These are phyloP conservation scores for Apiospora sp. DNA, from an alignment of 2,329 filamentous ascomycete species.

Conservation along the genomic window DNA sequence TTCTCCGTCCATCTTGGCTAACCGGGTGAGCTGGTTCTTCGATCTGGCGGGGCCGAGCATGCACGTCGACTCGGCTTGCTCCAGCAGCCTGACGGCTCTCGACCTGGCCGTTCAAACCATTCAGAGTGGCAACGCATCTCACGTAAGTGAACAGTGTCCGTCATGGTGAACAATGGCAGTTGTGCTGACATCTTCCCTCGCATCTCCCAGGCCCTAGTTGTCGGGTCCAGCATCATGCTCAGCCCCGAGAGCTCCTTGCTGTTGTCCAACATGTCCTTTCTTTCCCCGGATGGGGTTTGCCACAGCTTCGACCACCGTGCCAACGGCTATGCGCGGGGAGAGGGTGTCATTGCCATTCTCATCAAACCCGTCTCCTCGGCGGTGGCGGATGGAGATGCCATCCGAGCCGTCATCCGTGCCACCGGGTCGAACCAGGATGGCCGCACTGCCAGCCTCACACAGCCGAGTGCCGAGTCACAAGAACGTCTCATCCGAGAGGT, in stretches of 20 bases:
- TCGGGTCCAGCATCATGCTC: slow-evolving; percentile 16
- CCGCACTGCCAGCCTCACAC: slow-evolving; percentile 63
- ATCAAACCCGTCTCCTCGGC: slow-evolving; percentile 60
- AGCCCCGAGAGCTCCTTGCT: slow-evolving; percentile 45
- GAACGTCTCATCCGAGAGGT: slow-evolving; percentile 55
- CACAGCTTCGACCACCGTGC: slow-evolving; percentile 35
- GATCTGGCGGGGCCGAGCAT: slow-evolving; percentile 49
- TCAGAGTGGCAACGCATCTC: slow-evolving; percentile 21
- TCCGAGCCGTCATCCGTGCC: slow-evolving; percentile 61
- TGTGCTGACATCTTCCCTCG: slow-evolving; percentile 13
- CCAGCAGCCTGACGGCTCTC: slow-evolving; percentile 50
- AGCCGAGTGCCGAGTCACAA: slow-evolving; percentile 62
- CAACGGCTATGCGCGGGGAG: slow-evolving; percentile 42
- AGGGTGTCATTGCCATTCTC: slow-evolving; percentile 60
- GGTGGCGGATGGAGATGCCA: slow-evolving; percentile 61
- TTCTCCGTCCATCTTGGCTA: slow-evolving; percentile 28
- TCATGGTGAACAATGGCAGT: too few relatives aligned
- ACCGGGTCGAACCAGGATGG: slow-evolving; percentile 66
- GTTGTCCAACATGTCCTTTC: slow-evolving; percentile 62
- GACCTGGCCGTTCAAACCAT: slow-evolving; percentile 52
- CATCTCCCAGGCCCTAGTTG: slow-evolving; percentile 1
- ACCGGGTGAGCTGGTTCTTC: slow-evolving; percentile 51
- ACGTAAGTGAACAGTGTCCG: not conserved
- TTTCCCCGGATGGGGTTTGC: slow-evolving; percentile 45
- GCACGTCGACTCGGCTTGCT: slow-evolving; percentile 56